A percentile compares a stretch with the other conserved stretches of the same genome.
Conservation (phyloP, 2,329 filamentous ascomycete genomes). For the Penicillium hesseltinei region DNA sequence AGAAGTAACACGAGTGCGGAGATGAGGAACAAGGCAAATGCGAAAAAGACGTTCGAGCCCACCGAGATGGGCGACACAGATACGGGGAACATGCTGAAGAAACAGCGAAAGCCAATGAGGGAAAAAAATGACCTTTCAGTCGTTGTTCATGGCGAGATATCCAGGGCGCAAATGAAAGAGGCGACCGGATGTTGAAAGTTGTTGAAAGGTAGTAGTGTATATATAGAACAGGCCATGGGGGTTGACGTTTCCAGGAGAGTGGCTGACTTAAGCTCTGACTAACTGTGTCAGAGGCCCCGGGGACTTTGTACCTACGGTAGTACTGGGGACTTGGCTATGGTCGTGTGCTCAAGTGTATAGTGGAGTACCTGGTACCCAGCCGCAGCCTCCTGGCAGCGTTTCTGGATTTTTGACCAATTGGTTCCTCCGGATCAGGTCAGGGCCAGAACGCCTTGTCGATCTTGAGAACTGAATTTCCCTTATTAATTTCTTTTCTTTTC, state of each 20-base stretch:
- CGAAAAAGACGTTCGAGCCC: conserved; percentile 75
- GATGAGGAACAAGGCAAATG: conserved; percentile 69
- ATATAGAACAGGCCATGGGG: conserved; percentile 12
- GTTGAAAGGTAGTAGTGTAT: conserved; percentile 8
- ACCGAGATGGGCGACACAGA: conserved; percentile 53
- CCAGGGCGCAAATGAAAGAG: conserved; percentile 8
- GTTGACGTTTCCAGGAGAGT: conserved; percentile 25
- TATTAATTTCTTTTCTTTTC: not conserved
- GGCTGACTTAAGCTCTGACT: conserved; percentile 24
- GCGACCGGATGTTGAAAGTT: conserved; percentile 12
- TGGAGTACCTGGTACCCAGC: conserved; percentile 11
- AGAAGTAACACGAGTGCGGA: conserved; percentile 77
- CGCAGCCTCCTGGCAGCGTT: not conserved
- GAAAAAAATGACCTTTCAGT: conserved; percentile 5
- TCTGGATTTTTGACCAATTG: conserved; percentile 12
- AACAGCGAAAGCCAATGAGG: conserved; percentile 1
- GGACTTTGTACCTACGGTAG: not conserved
- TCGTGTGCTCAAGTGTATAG: conserved; percentile 1
- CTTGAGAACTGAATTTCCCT: not conserved
- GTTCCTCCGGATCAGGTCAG: conserved; percentile 18
- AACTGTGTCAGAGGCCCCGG: not conserved
- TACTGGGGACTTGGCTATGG: conserved; percentile 6
- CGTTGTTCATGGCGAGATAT: conserved; percentile 20
- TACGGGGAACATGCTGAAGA: conserved; percentile 29
- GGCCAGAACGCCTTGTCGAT: conserved; percentile 19